Base-by-base conservation (phyloP, 208 protist genomes). In the Leishmania amazonensis region DNA sequence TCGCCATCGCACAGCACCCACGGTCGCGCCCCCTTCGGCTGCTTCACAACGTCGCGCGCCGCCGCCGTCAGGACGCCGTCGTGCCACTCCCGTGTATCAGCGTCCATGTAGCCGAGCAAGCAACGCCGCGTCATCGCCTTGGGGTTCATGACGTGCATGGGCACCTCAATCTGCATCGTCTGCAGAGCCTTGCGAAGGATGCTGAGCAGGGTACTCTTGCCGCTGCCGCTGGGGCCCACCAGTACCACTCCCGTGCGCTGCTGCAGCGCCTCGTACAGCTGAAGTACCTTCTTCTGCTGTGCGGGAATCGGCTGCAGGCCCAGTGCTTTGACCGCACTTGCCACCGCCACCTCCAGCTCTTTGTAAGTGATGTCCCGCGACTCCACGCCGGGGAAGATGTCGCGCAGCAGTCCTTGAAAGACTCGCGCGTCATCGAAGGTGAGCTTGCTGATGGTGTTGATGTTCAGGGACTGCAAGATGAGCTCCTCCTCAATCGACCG, bases 401-500 rank as follows among this genome's bases (percentile, higher is more conserved):
- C 97, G 3, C 74, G 83, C 13, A 99, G 85, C n/a, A 99, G 90
- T 13, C 96, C 94, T 13, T 91, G 85, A 85, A 99, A 99, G 70
- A 99, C 85, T 9, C 88, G 88, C n/a, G 98, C 95, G 88, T 99
- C 99, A 71, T 99, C 97, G 62, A 95, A 94, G 47, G 99, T 98
- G 58, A 99, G 96, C 79, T 99, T 99, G 72, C 98, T 99, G 54
- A 99, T 81, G 76, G 99, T 99, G 89, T 99, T 99, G 76, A 99
- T 98, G 80, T 96, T 95, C 42, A 99, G 89, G 17, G 98, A 99
- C 84, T 98, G 93, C 85, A 99, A 90, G 51, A 99, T 86, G 17
- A 99, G 83, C 85, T 96, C 91, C 35, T 83, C 73, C 84, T 99
- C 98, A 51, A 96, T 81, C 62, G 92, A 72, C 70, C 91, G 95